Evolutionary conservation across 306 rosid genomes (phyloP).

Genomic region (Myrica gale): DNA sequence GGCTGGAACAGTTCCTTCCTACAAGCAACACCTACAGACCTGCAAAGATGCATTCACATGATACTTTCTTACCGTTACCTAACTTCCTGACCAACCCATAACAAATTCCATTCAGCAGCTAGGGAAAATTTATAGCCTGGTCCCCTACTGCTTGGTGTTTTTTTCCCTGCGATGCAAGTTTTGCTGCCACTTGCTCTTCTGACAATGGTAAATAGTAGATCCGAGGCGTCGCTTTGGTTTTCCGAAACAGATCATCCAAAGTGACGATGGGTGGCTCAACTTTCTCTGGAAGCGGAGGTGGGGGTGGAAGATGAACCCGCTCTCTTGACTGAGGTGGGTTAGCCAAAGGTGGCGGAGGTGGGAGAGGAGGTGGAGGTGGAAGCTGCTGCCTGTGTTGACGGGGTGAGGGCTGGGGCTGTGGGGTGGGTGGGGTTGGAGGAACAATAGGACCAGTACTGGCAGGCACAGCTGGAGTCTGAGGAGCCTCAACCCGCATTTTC

Average conservation of each 20-base stretch:
- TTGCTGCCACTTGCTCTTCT: slow-evolving; percentile 74
- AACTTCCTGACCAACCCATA: slow-evolving; percentile 30
- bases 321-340: slow-evolving; percentile 63
- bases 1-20: slow-evolving; percentile 14
- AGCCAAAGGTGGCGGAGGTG: slow-evolving; percentile 56
- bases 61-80: slow-evolving; percentile 39
- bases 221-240: slow-evolving; percentile 87
- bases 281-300: slow-evolving; percentile 67
- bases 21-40: slow-evolving; percentile 34
- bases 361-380: slow-evolving; percentile 39
- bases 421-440: slow-evolving; percentile 40
- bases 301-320: slow-evolving; percentile 75
- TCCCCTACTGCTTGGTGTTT: slow-evolving; percentile 39
- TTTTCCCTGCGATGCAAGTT: slow-evolving; percentile 60
- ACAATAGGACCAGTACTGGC: slow-evolving; percentile 42
- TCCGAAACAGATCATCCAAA: slow-evolving; percentile 86
- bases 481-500: slow-evolving; percentile 58
- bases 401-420: slow-evolving; percentile 43
- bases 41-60: slow-evolving; percentile 34
- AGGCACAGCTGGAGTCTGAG: slow-evolving; percentile 56
- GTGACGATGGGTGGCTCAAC: slow-evolving; percentile 80
- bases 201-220: slow-evolving; percentile 91
- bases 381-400: slow-evolving; percentile 35
- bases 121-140: slow-evolving; percentile 24
- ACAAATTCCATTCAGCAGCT: slow-evolving; percentile 23